These are phyloP conservation scores for Trichoderma semiorbis DNA, from an alignment of 2,329 filamentous ascomycete species.

Conservation along the genomic window DNA sequence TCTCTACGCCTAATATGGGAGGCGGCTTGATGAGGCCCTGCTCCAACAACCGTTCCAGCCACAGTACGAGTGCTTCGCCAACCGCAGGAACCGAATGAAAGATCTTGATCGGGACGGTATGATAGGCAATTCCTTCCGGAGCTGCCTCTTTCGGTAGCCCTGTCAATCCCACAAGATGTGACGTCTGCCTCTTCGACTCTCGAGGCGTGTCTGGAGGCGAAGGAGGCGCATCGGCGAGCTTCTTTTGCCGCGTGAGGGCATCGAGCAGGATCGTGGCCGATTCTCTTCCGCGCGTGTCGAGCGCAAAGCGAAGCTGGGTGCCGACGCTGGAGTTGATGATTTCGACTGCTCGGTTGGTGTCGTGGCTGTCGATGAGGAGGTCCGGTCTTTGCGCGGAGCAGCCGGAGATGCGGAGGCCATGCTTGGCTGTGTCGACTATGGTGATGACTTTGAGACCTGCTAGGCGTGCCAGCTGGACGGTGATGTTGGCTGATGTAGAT, in stretches of 20 bases:
- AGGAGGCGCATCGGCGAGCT: slow-evolving; percentile 26
- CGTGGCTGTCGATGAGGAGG: slow-evolving; percentile 62
- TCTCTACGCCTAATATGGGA: slow-evolving; percentile 61
- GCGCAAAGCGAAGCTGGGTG: slow-evolving; percentile 59
- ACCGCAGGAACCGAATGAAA: slow-evolving; percentile 66
- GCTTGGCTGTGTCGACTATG: slow-evolving; percentile 64
- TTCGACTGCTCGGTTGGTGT: slow-evolving; percentile 61
- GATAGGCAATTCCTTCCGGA: slow-evolving; percentile 48
- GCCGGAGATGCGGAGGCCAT: slow-evolving; percentile 56
- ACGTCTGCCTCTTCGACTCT: slow-evolving; percentile 23
- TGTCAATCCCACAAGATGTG: slow-evolving; percentile 65
- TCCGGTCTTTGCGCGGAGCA: slow-evolving; percentile 48
- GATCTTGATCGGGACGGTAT: slow-evolving; percentile 70
- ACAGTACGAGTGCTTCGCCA: slow-evolving; percentile 59
- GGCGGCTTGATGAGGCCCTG: slow-evolving; percentile 54
- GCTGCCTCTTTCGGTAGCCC: slow-evolving; percentile 59
- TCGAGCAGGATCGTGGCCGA: slow-evolving; percentile 56
- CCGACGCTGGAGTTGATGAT: slow-evolving; percentile 59
- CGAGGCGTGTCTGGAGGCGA: slow-evolving; percentile 40
- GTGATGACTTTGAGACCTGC: slow-evolving; percentile 62
- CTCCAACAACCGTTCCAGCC: slow-evolving; percentile 65
- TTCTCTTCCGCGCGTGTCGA: slow-evolving; percentile 66
- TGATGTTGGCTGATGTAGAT: slow-evolving; percentile 65
- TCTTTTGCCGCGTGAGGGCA: slow-evolving; percentile 40
- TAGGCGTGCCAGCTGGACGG: slow-evolving; percentile 65